Evolutionary conservation across 1,139 yeast species (phyloP).

Genomic region (Geotrichum reessii): DNA sequence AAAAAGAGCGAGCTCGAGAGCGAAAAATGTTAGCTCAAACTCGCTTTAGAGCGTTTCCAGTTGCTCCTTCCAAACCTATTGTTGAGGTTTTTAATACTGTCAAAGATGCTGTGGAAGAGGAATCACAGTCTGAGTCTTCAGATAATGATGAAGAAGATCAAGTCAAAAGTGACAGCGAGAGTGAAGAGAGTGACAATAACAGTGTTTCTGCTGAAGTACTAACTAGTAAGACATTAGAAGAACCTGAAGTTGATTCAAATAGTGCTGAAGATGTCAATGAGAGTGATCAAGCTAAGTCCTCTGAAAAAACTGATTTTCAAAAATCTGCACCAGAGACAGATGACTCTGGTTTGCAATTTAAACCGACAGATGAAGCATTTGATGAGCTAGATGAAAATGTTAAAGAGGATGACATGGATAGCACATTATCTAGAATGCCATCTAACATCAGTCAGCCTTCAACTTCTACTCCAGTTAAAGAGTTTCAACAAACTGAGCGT

Average conservation of each 20-base stretch:
- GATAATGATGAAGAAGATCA: conserved; percentile 21
- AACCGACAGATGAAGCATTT: not conserved
- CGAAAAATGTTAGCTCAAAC: conserved; percentile 55
- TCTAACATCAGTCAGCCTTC: conserved; percentile 15
- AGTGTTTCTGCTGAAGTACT: not conserved
- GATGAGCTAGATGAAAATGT: not conserved
- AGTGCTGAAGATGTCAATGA: not conserved
- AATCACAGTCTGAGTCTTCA: conserved; percentile 36
- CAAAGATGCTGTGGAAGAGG: conserved; percentile 71
- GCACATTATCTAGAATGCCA: conserved; percentile 3
- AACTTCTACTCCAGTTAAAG: conserved; percentile 16
- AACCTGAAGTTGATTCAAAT: not conserved
- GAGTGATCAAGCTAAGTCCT: not conserved
- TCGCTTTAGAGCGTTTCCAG: conserved; percentile 68
- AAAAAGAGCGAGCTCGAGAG: conserved; percentile 78
- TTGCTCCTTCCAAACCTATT: conserved; percentile 74
- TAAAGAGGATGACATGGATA: conserved; percentile 7
- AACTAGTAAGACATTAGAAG: not conserved
- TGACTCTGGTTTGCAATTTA: not conserved
- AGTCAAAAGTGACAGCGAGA: conserved; percentile 17
- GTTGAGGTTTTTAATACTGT: conserved; percentile 89
- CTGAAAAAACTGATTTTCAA: not conserved
- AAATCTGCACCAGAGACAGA: not conserved
- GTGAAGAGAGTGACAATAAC: conserved; percentile 15
- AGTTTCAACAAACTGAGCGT: conserved; percentile 46